These are phyloP conservation scores for Venturia pyrina DNA, from an alignment of 2,329 filamentous ascomycete species.

Conservation along the genomic window DNA sequence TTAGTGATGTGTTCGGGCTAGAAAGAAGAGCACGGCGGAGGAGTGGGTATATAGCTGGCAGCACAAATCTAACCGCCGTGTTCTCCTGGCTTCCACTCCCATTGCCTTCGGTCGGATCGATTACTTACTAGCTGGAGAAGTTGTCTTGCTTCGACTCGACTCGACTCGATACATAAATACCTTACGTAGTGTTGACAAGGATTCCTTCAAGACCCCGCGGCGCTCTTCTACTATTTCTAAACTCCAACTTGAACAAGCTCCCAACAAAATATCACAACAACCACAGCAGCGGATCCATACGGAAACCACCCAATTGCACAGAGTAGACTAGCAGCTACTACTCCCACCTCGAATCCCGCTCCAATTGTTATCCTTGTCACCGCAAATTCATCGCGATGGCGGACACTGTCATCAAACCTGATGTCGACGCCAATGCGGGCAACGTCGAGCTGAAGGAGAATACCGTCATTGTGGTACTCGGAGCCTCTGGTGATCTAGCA, in stretches of 20 bases:
- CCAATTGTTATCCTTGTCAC: background rate
- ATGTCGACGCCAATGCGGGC: slow-evolving; percentile 41
- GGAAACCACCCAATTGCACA: background rate
- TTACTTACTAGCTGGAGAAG: no score
- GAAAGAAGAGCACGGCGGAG: background rate
- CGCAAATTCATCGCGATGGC: slow-evolving; percentile 30
- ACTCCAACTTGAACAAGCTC: background rate
- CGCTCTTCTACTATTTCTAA: background rate
- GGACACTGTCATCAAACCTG: slow-evolving; percentile 35
- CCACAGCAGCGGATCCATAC: background rate
- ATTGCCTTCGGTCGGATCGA: background rate
- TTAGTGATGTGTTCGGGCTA: background rate
- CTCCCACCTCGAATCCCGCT: background rate
- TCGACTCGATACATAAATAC: background rate
- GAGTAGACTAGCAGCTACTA: background rate
- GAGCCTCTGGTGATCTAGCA: slow-evolving; percentile 86
- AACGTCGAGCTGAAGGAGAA: slow-evolving; percentile 96
- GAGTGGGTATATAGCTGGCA: background rate
- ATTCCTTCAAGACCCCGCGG: background rate
- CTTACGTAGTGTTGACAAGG: background rate
- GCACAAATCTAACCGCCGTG: background rate
- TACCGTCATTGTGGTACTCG: slow-evolving; percentile 87
- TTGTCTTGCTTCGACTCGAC: background rate
- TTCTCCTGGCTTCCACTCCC: background rate
- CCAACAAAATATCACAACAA: slow-evolving; percentile 1